Conservation (phyloP, 805 yeast species). For the Clavispora fructus region DNA sequence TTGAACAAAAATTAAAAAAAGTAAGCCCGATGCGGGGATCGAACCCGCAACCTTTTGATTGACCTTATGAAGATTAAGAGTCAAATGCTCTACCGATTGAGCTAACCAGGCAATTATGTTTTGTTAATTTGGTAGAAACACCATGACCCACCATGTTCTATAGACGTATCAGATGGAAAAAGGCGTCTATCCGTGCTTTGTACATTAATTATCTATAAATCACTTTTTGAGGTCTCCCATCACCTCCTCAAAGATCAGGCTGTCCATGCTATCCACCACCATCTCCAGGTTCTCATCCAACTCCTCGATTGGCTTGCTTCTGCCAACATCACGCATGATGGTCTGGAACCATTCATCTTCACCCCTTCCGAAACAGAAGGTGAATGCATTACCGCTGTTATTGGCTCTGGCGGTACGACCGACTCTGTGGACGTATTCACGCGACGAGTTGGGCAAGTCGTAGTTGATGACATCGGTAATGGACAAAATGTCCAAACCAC, state of each 20-base stretch:
- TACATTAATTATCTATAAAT: not conserved
- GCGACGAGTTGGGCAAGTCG: conserved; percentile 80
- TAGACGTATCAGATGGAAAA: too few relatives aligned
- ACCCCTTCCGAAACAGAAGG: conserved; percentile 69
- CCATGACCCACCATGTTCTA: too few relatives aligned
- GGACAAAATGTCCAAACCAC: conserved; percentile 81
- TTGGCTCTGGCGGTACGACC: conserved; percentile 98
- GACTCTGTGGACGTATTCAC: conserved; percentile 92
- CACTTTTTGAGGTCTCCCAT: conserved; percentile 21
- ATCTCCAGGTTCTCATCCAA: conserved; percentile 15
- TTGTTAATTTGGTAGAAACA: too few relatives aligned
- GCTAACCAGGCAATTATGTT: conserved; percentile 10
- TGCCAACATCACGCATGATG: conserved; percentile 46
- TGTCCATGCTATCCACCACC: conserved; percentile 16
- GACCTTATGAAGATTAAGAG: conserved; percentile 11
- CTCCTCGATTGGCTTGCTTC: conserved; percentile 17
- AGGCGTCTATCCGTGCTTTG: not conserved
- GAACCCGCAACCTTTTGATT: conserved; percentile 16
- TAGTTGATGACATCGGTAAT: conserved; percentile 80
- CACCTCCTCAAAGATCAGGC: conserved; percentile 19
- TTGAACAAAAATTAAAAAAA: too few relatives aligned
- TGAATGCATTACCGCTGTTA: conserved; percentile 68
- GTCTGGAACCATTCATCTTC: conserved; percentile 63
- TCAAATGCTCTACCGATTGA: conserved; percentile 15
- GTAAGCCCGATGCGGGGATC: conserved; percentile 15